Percentiles rank a stretch among this genome's conserved stretches.
These are phyloP conservation scores for Thalassiosira pacifica DNA, from an alignment of 352 stramenopile species.

Conservation along the genomic window DNA sequence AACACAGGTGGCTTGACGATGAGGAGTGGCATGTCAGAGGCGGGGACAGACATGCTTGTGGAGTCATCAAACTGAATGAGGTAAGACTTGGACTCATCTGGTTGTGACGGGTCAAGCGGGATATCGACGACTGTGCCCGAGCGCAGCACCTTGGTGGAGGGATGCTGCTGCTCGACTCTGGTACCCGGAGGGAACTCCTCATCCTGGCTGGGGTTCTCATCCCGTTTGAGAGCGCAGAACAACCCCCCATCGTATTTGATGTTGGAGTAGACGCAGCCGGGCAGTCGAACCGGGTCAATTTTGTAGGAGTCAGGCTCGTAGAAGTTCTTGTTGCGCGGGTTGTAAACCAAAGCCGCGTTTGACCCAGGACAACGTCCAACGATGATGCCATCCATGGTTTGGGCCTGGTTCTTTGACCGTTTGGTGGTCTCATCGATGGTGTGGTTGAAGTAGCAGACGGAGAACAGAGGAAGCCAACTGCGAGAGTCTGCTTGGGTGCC, in stretches of 20 bases:
- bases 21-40: neutral
- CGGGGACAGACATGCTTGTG: neutral
- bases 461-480: constrained; percentile 40
- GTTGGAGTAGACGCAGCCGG: neutral
- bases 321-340: constrained; percentile 27
- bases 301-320: constrained; percentile 42
- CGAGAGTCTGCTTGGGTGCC: neutral
- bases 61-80: constrained; percentile 19
- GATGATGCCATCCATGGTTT: constrained; percentile 42
- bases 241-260: constrained; percentile 47
- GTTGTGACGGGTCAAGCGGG: constrained; percentile 5
- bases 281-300: constrained; percentile 19
- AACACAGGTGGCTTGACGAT: too few relatives aligned
- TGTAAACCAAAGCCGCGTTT: constrained; percentile 41
- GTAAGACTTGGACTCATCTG: neutral
- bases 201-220: neutral
- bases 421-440: neutral
- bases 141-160: neutral
- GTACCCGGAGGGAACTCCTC: constrained; percentile 46
- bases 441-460: constrained; percentile 19
- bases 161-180: neutral
- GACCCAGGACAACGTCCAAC: constrained; percentile 20
- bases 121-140: constrained; percentile 16
- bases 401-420: constrained; percentile 8
- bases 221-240: constrained; percentile 7